Base-by-base conservation (phyloP, 305 asterid genomes). In the Striga hermonthica region DNA sequence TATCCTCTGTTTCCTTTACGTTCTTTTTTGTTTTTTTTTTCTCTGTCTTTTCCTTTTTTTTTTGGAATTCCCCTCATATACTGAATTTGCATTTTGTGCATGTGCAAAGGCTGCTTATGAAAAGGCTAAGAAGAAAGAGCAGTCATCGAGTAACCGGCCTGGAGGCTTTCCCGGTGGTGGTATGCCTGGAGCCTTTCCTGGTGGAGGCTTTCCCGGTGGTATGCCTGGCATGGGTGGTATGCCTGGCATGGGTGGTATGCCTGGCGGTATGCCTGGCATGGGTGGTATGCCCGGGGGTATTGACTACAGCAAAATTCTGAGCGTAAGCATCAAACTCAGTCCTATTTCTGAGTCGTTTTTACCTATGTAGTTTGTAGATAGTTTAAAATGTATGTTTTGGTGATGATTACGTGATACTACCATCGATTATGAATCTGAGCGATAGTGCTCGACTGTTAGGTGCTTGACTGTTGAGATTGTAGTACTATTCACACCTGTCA, bases 231-330 rank as follows among this genome's bases (percentile, higher is more conserved):
- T 22, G 31, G 31, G 76, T 0, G 78, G 83, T 4, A 70, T 67
- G 57, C 83, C 83, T 0, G 88, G 84, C 2, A 22, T 22, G 31
- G 31, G 31, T 0, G 95, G 71, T 1, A 39, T 80, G 53, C 84
- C 84, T 1, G 90, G 91, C 0, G 78, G 82, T 4, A 69, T 72
- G 44, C 86, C 86, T 1, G 90, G n/a, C n/a, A n/a, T n/a, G n/a
- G n/a, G 83, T 4, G 86, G 84, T 3, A 57, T 80, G 66, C 86
- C 85, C 0, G 93, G 91, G 10, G 77, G 72, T 57, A 43, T 88
- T 11, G 97, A 89, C 77, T 89, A 80, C 79, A 89, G 97, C 88
- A 83, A 89, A 78, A 87, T 92, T 74, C 66, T 92, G 52, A 89
- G 81, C 69, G 98, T 84, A 75, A 81, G 96, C 64, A 28, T 45